Evolutionary conservation across 2,329 filamentous ascomycete genomes (phyloP).

Genomic region (Penicillium italicum): DNA sequence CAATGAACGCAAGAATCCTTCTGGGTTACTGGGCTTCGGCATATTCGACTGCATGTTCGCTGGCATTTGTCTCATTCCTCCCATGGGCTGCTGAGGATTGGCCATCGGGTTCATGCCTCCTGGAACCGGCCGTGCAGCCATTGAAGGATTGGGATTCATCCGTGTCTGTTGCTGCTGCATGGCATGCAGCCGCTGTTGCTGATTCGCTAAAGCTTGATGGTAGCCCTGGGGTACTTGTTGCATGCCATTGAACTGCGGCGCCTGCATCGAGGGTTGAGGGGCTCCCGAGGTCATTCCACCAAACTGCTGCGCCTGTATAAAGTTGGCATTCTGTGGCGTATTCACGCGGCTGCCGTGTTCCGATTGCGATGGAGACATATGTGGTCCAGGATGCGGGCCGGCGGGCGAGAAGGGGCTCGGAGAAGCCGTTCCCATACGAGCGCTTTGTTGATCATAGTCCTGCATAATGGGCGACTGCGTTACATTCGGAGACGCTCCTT

Average conservation of each 20-base stretch:
- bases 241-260: conserved; percentile 49
- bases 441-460: conserved; percentile 60
- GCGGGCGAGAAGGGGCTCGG: conserved; percentile 85
- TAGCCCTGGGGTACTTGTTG: conserved; percentile 45
- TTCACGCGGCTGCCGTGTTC: conserved; percentile 64
- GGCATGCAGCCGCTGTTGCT: conserved; percentile 69
- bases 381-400: conserved; percentile 60
- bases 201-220: conserved; percentile 62
- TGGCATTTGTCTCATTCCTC: conserved; percentile 50
- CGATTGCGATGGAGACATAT: conserved; percentile 72
- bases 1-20: conserved; percentile 72
- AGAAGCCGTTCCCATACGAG: conserved; percentile 84
- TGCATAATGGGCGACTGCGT: conserved; percentile 94
- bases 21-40: conserved; percentile 48
- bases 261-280: conserved; percentile 43
- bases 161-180: conserved; percentile 72
- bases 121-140: conserved; percentile 34
- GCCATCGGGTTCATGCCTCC: conserved; percentile 39
- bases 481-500: conserved; percentile 74
- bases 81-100: conserved; percentile 42
- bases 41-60: conserved; percentile 45
- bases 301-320: conserved; percentile 54
- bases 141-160: conserved; percentile 44
- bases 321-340: conserved; percentile 71
- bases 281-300: conserved; percentile 37